These are phyloP conservation scores for Candida nitratophila DNA, from an alignment of 805 yeast genomes.

Conservation along the genomic window DNA sequence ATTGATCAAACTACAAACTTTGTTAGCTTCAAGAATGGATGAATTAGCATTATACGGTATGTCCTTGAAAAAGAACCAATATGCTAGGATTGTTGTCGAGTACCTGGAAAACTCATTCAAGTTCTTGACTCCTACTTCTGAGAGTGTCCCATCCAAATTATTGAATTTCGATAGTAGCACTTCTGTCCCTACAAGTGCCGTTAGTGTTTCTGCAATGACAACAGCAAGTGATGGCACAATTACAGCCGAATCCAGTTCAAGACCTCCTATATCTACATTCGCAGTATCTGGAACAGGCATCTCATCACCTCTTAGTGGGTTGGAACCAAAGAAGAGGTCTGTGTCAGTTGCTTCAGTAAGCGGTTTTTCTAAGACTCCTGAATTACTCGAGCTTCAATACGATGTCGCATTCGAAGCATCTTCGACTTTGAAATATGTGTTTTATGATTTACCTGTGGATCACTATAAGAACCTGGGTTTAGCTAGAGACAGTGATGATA, in stretches of 20 bases:
- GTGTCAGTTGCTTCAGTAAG: background rate
- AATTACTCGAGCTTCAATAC: slow-evolving; percentile 20
- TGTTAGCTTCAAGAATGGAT: slow-evolving; percentile 18
- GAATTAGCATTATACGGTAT: slow-evolving; percentile 24
- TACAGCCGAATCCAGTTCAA: background rate
- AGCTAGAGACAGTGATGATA: slow-evolving; percentile 12
- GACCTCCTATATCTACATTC: background rate
- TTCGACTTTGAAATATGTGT: slow-evolving; percentile 45
- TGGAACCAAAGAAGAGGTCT: too few species aligned
- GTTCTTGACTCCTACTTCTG: background rate
- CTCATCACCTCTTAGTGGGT: too few species aligned
- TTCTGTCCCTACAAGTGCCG: slow-evolving; percentile 1
- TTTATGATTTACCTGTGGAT: slow-evolving; percentile 55
- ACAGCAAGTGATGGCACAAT: background rate
- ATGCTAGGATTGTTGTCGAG: slow-evolving; percentile 25
- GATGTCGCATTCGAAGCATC: slow-evolving; percentile 44
- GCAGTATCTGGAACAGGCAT: too few species aligned
- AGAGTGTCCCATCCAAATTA: background rate
- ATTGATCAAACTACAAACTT: slow-evolving; percentile 23
- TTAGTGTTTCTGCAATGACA: background rate
- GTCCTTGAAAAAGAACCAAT: slow-evolving; percentile 21
- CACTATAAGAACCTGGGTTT: slow-evolving; percentile 40
- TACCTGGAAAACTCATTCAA: slow-evolving; percentile 28
- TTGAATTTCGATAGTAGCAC: background rate
- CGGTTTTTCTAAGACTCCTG: slow-evolving; percentile 11